Base-by-base conservation (phyloP, 768 basidiomycete genomes). In the Hemileccinum impolitum region DNA sequence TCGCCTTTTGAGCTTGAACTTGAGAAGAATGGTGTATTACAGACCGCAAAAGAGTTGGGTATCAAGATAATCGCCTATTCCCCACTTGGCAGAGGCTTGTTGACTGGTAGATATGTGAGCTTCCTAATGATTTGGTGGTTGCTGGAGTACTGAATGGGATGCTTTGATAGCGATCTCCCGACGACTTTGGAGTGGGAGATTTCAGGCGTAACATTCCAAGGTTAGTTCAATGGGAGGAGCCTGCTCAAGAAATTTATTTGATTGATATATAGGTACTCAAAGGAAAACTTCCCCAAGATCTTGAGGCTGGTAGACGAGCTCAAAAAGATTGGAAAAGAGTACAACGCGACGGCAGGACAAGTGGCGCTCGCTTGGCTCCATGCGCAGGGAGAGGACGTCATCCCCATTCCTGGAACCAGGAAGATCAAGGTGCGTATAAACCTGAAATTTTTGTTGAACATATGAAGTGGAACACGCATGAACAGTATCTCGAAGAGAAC, bases 81-180 rank as follows among this genome's bases (percentile, higher is more conserved):
- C 2, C 81, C 80, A 2, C 67, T 82, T 23, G 79, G 79, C 15
- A 67, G 77, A 28, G 79, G 79, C 2, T 48, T 81, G n/a, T 54
- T 80, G 43, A 79, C 75, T 0, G 78, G 80, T 2, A 59, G 64
- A 48, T 72, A 69, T 45, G 74, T 75, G 46, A 52, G 70, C 62
- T 3, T 38, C 5, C 43, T 23, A 23, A 23, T 23, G 6, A 3
- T 44, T 15, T 35, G 2, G 43, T 23, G 25, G 38, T 18, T 15
- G 26, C n/a, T 11, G 17, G 17, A 18, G 9, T 25, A 14, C 13
- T 53, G 19, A 46, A 11, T 4, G 23, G 4, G 2, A 28, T 30
- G 1, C 1, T n/a, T 25, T 25, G 11, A 28, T n/a, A 71, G 67
- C 63, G 57, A 66, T 67, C 67, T 1, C 59, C 60, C 0, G 62